phyloP scores from a whole-genome alignment of 306 rosid species.

The Acmispon strigosus region DNA sequence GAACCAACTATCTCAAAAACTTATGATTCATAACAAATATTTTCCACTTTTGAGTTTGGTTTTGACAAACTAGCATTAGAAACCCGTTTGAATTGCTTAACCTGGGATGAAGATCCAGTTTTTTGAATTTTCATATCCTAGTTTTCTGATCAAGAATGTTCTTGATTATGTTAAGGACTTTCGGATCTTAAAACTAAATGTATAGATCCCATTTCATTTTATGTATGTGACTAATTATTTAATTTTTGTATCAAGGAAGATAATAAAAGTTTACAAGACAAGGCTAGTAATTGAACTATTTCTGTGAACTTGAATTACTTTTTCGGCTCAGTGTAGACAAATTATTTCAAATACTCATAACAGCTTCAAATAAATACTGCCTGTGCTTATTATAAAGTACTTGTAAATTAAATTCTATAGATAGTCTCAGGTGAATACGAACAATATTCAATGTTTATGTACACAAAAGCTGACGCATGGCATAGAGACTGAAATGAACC shows the following conservation, averaged over 20 bases:
- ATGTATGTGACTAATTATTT: not conserved
- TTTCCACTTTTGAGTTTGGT: not conserved
- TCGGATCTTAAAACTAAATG: not conserved
- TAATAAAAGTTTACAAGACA: not conserved
- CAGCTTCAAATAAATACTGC: not conserved
- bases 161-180: not conserved
- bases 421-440: not conserved
- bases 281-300: not conserved
- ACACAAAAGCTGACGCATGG: not conserved
- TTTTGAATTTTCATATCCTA: not conserved
- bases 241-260: not conserved
- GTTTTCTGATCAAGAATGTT: conserved; percentile 7
- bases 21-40: not conserved
- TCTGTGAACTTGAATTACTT: not conserved
- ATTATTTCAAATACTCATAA: not conserved
- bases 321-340: not conserved
- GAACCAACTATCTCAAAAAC: too few relatives aligned
- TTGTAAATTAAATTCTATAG: not conserved
- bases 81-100: not conserved
- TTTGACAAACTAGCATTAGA: not conserved
- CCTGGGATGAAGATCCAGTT: conserved; percentile 1
- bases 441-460: not conserved
- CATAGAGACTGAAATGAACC: not conserved
- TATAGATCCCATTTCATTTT: not conserved
- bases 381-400: not conserved